Conservation (phyloP, 495 filamentous ascomycete genomes). For the Baudoinia panamericana region DNA sequence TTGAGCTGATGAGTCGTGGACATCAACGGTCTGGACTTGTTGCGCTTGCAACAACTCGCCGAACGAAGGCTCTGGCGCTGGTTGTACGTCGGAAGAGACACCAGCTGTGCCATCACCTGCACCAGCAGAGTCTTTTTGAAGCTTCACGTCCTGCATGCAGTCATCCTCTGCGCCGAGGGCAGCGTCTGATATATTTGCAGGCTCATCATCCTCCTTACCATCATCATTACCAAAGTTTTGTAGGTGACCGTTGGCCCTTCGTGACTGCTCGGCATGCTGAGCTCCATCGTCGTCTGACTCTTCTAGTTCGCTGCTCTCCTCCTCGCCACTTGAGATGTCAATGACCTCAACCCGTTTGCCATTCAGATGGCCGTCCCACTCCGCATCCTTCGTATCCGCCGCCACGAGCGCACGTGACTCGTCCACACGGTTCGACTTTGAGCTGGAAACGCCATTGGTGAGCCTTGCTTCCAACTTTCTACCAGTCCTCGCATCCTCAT, state of each 20-base stretch:
- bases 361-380: conserved; percentile 26
- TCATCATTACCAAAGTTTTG: conserved; percentile 12
- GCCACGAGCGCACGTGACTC: conserved; percentile 58
- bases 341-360: conserved; percentile 25
- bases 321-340: conserved; percentile 41
- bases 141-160: neutral
- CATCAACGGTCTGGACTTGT: conserved; percentile 58
- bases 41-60: conserved; percentile 71
- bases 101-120: neutral
- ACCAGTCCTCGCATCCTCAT: conserved; percentile 14
- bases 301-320: conserved; percentile 8
- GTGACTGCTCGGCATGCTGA: conserved; percentile 17
- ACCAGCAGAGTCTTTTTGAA: conserved; percentile 2
- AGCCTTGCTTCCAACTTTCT: conserved; percentile 17
- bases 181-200: conserved; percentile 22
- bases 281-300: conserved; percentile 28
- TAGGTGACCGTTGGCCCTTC: conserved; percentile 8
- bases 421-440: conserved; percentile 52
- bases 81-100: no score
- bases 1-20: conserved; percentile 45
- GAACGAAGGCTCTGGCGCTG: conserved; percentile 54
- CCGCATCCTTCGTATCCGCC: conserved; percentile 6
- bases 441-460: conserved; percentile 35
- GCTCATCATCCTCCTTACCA: conserved; percentile 11
- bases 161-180: conserved; percentile 22